These are phyloP conservation scores for Sporothrix globosa DNA, from an alignment of 2,329 filamentous ascomycete species.

Conservation along the genomic window DNA sequence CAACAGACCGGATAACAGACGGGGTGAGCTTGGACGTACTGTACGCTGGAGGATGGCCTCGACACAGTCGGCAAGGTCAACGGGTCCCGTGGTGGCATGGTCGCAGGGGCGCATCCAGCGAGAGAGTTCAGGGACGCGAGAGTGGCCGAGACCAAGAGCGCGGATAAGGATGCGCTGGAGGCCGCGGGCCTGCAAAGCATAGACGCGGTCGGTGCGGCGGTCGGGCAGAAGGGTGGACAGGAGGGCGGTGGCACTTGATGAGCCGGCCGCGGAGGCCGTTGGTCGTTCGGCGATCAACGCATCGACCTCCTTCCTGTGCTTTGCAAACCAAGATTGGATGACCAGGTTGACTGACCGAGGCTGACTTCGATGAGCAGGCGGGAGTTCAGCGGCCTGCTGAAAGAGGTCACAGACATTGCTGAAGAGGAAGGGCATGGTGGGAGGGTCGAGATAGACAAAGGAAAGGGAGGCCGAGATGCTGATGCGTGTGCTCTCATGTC, in stretches of 20 bases:
- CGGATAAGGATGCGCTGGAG: slow-evolving; percentile 70
- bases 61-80: slow-evolving; percentile 73
- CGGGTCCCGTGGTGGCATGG: slow-evolving; percentile 61
- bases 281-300: background rate
- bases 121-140: slow-evolving; percentile 63
- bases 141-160: slow-evolving; percentile 65
- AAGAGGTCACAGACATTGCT: slow-evolving; percentile 73
- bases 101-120: slow-evolving; percentile 62
- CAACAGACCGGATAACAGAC: background rate
- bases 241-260: slow-evolving; percentile 53
- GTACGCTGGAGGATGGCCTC: slow-evolving; percentile 65
- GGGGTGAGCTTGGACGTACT: background rate
- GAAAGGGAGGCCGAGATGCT: too few relatives aligned
- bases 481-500: background rate
- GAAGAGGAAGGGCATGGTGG: slow-evolving; percentile 67
- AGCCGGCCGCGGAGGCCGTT: background rate
- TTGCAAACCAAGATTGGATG: slow-evolving; percentile 69
- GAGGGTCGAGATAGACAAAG: background rate
- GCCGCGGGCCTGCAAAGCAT: slow-evolving; percentile 64
- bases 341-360: slow-evolving; percentile 35
- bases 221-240: slow-evolving; percentile 78
- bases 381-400: slow-evolving; percentile 61
- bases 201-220: slow-evolving; percentile 75
- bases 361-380: slow-evolving; percentile 42
- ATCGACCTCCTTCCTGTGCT: slow-evolving; percentile 52